Base-by-base conservation (phyloP, 352 stramenopile species). In the Halophytophthora batemanensis region DNA sequence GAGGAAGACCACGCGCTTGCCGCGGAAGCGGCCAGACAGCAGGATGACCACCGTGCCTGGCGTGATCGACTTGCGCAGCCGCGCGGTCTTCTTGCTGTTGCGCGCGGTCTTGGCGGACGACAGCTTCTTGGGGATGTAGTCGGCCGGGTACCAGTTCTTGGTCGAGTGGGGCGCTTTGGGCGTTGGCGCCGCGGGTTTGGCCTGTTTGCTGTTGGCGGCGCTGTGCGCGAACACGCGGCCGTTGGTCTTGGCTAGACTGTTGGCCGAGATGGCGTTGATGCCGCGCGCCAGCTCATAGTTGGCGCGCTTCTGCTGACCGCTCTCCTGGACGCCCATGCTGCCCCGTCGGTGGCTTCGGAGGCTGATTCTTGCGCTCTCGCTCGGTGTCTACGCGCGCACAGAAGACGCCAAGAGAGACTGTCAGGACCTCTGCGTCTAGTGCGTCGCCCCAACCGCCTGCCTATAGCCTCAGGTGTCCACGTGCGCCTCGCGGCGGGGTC, bases 1-100 rank as follows among this genome's bases (percentile, higher is more conserved):
- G 21, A 99, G 82, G 77, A 98, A 98, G 25, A 99, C 96, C n/a
- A 99, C 96, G 59, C 97, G 91, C 90, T 99, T 98, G 80, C 97
- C 97, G 70, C 93, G 87, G 84, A 99, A 99, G 66, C 96, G 92
- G 51, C 97, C 97, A 34, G 93, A 94, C 14, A 99, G 81, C 55
- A 99, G 76, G 70, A 99, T 99, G 40, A 99, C 81, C 34, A 99
- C 95, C 29, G 96, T 98, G 71, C 97, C 97, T 10, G 96, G 95
- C 41, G 86, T 97, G 80, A 99, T 98, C 53, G 88, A 97, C 57
- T 94, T 85, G 53, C 96, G 95, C 18, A 99, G 82, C 76, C 97
- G 98, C 52, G 93, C 86, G 33, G 90, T 69, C 66, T 98, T 98
- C 54, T 77, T 72, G 61, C 68, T 83, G 76, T 89, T 89, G 58